phyloP scores from a whole-genome alignment of 192 early-diverging fungal genomes.

The Diversispora epigaea region DNA sequence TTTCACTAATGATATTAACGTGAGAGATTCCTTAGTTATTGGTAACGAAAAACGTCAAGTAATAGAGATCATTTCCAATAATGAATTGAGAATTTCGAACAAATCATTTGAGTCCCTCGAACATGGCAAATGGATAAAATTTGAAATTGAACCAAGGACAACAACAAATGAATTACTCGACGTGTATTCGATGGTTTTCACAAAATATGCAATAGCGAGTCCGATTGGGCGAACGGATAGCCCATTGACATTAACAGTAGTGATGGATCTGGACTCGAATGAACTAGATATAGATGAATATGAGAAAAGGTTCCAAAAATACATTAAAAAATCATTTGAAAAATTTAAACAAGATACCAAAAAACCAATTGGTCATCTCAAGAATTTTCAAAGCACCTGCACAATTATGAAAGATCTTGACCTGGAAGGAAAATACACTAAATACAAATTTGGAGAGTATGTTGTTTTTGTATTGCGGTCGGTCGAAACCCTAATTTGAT shows the following conservation, averaged over 20 bases:
- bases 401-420: not conserved
- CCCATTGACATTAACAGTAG: slow-evolving; percentile 14
- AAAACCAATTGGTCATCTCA: slow-evolving; percentile 18
- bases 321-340: slow-evolving; percentile 13
- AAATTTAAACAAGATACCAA: slow-evolving; percentile 23
- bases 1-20: not conserved
- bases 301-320: not conserved
- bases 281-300: not conserved
- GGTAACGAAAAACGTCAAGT: slow-evolving; percentile 20
- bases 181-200: slow-evolving; percentile 28
- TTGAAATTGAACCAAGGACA: not conserved
- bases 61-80: slow-evolving; percentile 22
- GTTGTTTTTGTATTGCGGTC: too few relatives aligned
- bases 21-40: slow-evolving; percentile 28
- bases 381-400: slow-evolving; percentile 4
- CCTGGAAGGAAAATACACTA: not conserved
- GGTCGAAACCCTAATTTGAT: too few relatives aligned
- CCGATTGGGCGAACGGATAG: not conserved
- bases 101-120: not conserved
- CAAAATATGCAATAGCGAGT: slow-evolving; percentile 20
- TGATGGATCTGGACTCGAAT: not conserved
- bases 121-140: not conserved
- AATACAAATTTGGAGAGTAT: slow-evolving; percentile 19
- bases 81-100: slow-evolving; percentile 1
- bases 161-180: slow-evolving; percentile 24